Conservation (phyloP, 1,139 yeast species). For the Hyphopichia buzzinii region DNA sequence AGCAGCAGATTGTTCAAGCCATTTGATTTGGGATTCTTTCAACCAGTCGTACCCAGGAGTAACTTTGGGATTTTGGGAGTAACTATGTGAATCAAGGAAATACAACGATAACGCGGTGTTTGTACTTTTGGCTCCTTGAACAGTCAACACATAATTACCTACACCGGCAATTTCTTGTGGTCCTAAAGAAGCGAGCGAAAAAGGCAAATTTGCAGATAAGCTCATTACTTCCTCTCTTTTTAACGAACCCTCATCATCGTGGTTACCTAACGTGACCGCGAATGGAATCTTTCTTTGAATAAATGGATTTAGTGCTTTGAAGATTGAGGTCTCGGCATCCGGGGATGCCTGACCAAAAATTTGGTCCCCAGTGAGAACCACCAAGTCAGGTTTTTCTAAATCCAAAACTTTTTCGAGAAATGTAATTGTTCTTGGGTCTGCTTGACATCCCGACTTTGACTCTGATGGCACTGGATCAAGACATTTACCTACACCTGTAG, state of each 20-base stretch:
- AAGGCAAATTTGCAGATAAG: constrained; percentile 24
- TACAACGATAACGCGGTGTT: constrained; percentile 59
- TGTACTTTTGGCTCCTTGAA: constrained; percentile 19
- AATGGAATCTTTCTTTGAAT: constrained; percentile 61
- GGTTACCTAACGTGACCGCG: constrained; percentile 73
- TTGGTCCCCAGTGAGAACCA: constrained; percentile 80
- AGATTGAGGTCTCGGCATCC: constrained; percentile 67
- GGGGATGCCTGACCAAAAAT: constrained; percentile 59
- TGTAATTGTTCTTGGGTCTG: constrained; percentile 61
- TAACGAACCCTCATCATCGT: constrained; percentile 30
- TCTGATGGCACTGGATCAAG: constrained; percentile 56
- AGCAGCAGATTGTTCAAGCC: constrained; percentile 14
- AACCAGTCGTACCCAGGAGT: constrained; percentile 86
- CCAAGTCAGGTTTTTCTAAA: constrained; percentile 66
- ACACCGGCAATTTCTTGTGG: constrained; percentile 23
- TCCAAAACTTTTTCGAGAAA: constrained; percentile 62
- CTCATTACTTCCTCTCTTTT: constrained; percentile 20
- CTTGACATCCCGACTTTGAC: constrained; percentile 47
- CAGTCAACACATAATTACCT: constrained; percentile 23
- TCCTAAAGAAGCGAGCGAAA: constrained; percentile 20
- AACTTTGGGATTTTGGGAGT: constrained; percentile 36
- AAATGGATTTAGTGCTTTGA: constrained; percentile 65
- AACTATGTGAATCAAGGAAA: constrained; percentile 80
- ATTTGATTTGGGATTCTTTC: constrained; percentile 67
- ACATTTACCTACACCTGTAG: constrained; percentile 68